Conservation (phyloP, 2,329 filamentous ascomycete species). For the Aspergillus sergii region DNA sequence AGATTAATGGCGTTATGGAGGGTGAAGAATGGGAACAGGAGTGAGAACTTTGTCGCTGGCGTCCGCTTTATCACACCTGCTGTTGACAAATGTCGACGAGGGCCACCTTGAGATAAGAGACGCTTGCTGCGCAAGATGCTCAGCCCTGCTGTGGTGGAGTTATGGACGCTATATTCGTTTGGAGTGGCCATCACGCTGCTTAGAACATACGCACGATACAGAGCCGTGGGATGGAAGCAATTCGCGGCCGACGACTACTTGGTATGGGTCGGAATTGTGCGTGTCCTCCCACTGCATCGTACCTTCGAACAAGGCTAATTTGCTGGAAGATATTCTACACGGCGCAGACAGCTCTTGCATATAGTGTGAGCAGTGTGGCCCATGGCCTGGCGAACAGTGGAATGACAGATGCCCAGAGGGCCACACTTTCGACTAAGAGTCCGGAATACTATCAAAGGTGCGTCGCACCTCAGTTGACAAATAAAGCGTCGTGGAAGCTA, state of each 20-base stretch:
- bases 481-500: background rate
- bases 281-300: slow-evolving; percentile 18
- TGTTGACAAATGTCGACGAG: slow-evolving; percentile 8
- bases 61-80: background rate
- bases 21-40: background rate
- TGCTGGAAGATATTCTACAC: slow-evolving; percentile 50
- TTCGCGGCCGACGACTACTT: slow-evolving; percentile 56
- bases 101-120: background rate
- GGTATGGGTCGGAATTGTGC: slow-evolving; percentile 53
- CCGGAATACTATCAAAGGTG: slow-evolving; percentile 47
- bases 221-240: slow-evolving; percentile 24
- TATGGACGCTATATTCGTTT: slow-evolving; percentile 29
- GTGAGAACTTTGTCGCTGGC: background rate
- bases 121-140: slow-evolving; percentile 15
- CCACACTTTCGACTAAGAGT: slow-evolving; percentile 41
- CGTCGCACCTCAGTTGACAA: background rate
- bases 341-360: slow-evolving; percentile 49
- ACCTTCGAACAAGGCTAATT: slow-evolving; percentile 9
- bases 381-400: slow-evolving; percentile 58
- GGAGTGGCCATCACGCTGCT: slow-evolving; percentile 29
- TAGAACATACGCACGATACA: slow-evolving; percentile 42
- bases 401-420: slow-evolving; percentile 54
- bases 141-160: slow-evolving; percentile 18
- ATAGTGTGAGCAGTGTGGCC: slow-evolving; percentile 49
- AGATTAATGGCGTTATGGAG: background rate